These are phyloP conservation scores for Amborella trichopoda DNA, from an alignment of 164 flowering plant genomes.

Conservation along the genomic window DNA sequence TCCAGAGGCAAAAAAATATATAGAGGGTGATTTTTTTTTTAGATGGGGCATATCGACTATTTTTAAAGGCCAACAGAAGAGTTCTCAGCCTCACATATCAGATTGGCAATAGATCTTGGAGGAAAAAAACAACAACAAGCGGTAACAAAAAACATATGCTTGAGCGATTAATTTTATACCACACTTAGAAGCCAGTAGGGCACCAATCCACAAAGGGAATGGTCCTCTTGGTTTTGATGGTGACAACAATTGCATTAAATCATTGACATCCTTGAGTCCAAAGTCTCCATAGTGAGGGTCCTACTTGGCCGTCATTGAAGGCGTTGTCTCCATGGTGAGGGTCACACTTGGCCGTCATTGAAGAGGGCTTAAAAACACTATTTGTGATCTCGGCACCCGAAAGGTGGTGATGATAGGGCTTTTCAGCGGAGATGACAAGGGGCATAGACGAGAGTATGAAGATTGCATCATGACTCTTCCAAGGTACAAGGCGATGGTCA, in stretches of 20 bases:
- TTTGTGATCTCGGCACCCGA: conserved; percentile 64
- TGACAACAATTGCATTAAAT: conserved; percentile 64
- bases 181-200: conserved; percentile 65
- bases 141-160: too few species aligned
- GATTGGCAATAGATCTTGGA: too few species aligned
- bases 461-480: too few species aligned
- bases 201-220: conserved; percentile 75
- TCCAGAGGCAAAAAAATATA: too few species aligned
- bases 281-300: conserved; percentile 62
- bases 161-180: too few species aligned
- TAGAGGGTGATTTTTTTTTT: too few species aligned
- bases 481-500: too few species aligned
- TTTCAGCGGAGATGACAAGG: conserved; percentile 59
- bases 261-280: conserved; percentile 65
- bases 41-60: too few species aligned
- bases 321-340: conserved; percentile 60
- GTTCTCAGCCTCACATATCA: too few species aligned
- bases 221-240: conserved; percentile 53
- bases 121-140: too few species aligned
- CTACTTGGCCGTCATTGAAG: conserved; percentile 73
- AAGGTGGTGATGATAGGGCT: conserved; percentile 63
- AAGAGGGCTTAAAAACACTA: conserved; percentile 59
- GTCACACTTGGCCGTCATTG: conserved; percentile 70
- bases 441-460: conserved; percentile 68
- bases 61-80: too few species aligned